phyloP scores from a whole-genome alignment of 2,329 filamentous ascomycete genomes.

The Colletotrichum sp. region DNA sequence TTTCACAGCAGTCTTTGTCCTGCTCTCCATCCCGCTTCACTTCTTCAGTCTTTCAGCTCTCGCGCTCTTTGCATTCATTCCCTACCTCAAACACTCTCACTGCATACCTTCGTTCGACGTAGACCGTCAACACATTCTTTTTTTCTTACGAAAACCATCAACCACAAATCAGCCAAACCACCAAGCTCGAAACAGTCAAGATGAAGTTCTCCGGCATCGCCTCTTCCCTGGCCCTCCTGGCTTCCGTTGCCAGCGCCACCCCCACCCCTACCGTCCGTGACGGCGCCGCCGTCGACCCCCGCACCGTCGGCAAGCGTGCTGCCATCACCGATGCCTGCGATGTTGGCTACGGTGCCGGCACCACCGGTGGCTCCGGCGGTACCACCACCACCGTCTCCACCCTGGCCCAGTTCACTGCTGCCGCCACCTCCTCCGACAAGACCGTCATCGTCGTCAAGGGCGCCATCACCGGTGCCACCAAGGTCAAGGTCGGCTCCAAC shows the following conservation, averaged over 20 bases:
- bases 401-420: constrained; percentile 49
- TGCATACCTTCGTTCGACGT: constrained; percentile 19
- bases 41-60: constrained; percentile 16
- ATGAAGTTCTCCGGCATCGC: constrained; percentile 37
- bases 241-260: constrained; percentile 31
- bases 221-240: constrained; percentile 27
- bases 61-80: constrained; percentile 16
- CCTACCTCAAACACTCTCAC: background rate
- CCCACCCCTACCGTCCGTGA: constrained; percentile 32
- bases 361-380: constrained; percentile 55
- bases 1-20: background rate
- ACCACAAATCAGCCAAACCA: background rate
- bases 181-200: constrained; percentile 1
- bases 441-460: constrained; percentile 46
- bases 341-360: constrained; percentile 44
- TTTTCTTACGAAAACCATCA: background rate
- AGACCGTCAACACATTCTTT: constrained; percentile 18
- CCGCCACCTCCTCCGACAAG: constrained; percentile 46
- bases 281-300: constrained; percentile 26
- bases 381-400: constrained; percentile 55
- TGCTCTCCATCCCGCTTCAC: constrained; percentile 16
- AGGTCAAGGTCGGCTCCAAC: constrained; percentile 46
- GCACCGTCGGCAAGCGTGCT: constrained; percentile 32
- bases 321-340: constrained; percentile 38
- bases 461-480: constrained; percentile 40